Percentiles rank a stretch among this genome's conserved stretches.
These are phyloP conservation scores for Monosiga brevicollis DNA, from an alignment of 78 protist species.

Conservation along the genomic window DNA sequence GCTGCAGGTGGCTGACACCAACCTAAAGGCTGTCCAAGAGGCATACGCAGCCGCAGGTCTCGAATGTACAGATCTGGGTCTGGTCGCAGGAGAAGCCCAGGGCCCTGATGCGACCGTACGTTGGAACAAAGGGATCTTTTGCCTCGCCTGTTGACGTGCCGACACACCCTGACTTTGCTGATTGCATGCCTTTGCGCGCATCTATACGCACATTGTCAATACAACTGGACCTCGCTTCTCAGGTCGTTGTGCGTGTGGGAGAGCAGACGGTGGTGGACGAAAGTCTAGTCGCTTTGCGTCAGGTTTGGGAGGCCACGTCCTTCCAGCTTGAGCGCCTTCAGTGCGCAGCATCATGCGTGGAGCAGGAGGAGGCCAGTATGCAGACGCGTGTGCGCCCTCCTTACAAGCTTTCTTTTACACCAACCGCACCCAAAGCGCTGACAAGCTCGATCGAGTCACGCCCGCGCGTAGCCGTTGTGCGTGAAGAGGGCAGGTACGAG, in stretches of 20 bases:
- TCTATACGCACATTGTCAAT: no score
- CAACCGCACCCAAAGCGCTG: background rate
- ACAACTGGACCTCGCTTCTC: no score
- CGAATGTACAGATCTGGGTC: background rate
- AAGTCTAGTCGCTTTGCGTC: slow-evolving; percentile 12
- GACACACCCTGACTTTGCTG: no score
- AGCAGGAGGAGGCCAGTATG: slow-evolving; percentile 47
- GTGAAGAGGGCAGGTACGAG: slow-evolving; percentile 91
- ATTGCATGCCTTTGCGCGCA: no score
- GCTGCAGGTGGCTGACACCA: slow-evolving; percentile 23
- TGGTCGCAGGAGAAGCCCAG: no score
- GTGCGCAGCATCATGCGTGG: slow-evolving; percentile 56
- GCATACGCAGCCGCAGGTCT: slow-evolving; percentile 19
- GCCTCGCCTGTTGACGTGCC: no score
- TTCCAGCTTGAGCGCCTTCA: slow-evolving; percentile 59
- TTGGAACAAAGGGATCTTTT: no score
- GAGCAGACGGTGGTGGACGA: slow-evolving; percentile 1
- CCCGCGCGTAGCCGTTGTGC: slow-evolving; percentile 68
- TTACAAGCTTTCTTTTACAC: slow-evolving; percentile 3
- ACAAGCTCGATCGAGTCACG: background rate
- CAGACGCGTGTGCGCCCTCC: slow-evolving; percentile 10
- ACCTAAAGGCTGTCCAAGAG: background rate
- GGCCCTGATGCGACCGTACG: no score
- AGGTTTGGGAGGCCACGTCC: slow-evolving; percentile 68
- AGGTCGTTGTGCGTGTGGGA: no score